Evolutionary conservation across 176 grass and related monocot genomes (phyloP).

Genomic region (Hordeum marinum): DNA sequence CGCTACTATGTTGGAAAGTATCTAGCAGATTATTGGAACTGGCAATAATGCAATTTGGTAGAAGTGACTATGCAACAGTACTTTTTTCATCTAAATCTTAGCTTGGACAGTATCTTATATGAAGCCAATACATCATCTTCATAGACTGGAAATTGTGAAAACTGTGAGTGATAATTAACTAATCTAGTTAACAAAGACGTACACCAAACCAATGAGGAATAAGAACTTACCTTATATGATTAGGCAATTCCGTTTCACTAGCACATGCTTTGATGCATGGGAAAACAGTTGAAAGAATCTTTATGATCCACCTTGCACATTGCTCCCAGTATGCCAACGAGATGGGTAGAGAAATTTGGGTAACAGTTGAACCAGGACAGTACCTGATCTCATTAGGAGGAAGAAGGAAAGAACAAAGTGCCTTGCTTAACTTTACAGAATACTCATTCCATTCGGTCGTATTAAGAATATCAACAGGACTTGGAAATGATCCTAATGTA

Average conservation of each 20-base stretch:
- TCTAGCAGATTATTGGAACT: neutral
- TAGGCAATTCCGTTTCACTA: conserved; percentile 68
- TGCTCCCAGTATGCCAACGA: conserved; percentile 93
- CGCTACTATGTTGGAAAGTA: conserved; percentile 16
- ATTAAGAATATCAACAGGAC: conserved; percentile 53
- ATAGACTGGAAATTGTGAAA: neutral
- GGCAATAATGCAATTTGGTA: neutral
- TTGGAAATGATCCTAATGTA: conserved; percentile 32
- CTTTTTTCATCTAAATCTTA: neutral
- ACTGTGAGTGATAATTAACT: neutral
- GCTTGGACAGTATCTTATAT: conserved; percentile 6
- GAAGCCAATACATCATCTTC: conserved; percentile 19
- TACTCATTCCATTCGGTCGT: conserved; percentile 79
- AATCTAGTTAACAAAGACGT: neutral
- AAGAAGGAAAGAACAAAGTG: conserved; percentile 92
- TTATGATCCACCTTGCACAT: conserved; percentile 87
- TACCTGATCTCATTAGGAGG: conserved; percentile 71
- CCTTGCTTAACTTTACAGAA: conserved; percentile 69
- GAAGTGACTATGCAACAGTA: neutral
- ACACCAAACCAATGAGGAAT: conserved; percentile 19
- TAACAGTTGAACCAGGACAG: conserved; percentile 35
- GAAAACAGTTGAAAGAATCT: conserved; percentile 87
- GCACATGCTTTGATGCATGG: conserved; percentile 91
- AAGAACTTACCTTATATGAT: conserved; percentile 72
- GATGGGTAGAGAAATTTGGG: conserved; percentile 57